phyloP scores from a whole-genome alignment of 73 alveolate species.

The Tetrahymena malaccensis region DNA sequence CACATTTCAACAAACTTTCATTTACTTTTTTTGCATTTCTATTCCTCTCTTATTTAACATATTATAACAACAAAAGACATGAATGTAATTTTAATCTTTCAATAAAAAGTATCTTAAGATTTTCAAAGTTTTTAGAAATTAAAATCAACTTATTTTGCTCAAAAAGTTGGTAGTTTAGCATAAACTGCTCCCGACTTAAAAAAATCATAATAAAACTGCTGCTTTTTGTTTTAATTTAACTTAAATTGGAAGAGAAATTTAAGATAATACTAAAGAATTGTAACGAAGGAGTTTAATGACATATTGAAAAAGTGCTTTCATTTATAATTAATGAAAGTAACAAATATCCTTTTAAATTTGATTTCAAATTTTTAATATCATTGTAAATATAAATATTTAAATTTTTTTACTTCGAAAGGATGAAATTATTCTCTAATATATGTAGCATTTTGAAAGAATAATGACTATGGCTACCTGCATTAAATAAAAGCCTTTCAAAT shows the following conservation, averaged over 20 bases:
- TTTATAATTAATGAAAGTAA: not conserved
- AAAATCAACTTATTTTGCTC: not conserved
- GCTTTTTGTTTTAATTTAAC: not conserved
- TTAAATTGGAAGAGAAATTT: not conserved
- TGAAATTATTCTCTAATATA: not conserved
- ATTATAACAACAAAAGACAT: not conserved
- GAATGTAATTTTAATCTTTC: too few species aligned
- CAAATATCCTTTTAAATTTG: not conserved
- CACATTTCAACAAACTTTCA: not conserved
- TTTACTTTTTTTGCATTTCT: too few species aligned
- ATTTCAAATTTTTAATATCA: not conserved
- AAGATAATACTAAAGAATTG: not conserved
- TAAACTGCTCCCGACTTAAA: not conserved
- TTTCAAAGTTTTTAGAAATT: not conserved
- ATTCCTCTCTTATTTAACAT: too few species aligned
- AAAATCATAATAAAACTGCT: too few species aligned
- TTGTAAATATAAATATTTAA: not conserved
- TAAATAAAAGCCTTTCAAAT: too few species aligned
- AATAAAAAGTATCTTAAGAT: too few species aligned
- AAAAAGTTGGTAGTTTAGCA: not conserved
- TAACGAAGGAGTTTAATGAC: not conserved
- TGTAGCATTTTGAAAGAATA: too few species aligned
- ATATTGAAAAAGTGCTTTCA: not conserved
- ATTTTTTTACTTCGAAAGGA: not conserved
- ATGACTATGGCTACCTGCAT: not conserved